Evolutionary conservation across 176 grass and related monocot species (phyloP), one percentile per base, ranked within the genome.

Genomic region (Carex kokanica): DNA sequence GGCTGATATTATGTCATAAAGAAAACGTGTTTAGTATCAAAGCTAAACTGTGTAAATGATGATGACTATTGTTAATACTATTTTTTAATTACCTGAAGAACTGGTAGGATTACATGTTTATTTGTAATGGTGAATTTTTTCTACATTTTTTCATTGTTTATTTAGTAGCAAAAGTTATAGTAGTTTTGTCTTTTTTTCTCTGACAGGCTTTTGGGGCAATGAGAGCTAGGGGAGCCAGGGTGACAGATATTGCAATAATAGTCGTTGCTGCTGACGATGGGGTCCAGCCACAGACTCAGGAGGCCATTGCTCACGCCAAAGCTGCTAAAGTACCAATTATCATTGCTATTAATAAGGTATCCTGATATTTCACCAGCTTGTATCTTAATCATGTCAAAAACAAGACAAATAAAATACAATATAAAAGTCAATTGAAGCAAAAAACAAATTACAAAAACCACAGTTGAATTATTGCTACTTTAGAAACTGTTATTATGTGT

Each of bases 251-350:
- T 15, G 87, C 86, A 83, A 91, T 98, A 68, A 90, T 98, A 85
- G 95, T 98, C 5, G 95, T 98, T 34, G 91, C 95, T 79, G 95
- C 86, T 84, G 95, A 95, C 89, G 95, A 98, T 88, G 95, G 95
- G 52, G 92, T 98, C 65, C 92, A 64, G 66, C 95, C 92, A 68
- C 95, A 98, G 83, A 98, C 95, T 84, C 91, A 86, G 52, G 95
- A 98, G 77, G 95, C 95, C 61, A 94, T 98, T 88, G 95, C 91
- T 45, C 92, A 98, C 93, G 95, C 95, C 60, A 98, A 94, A 87
- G 95, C 91, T 70, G 95, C 95, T 59, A 83, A 89, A 6, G 95
- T 98, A 61, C 95, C 95, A 70, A 94, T 98, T 91, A 86, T 98
- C 82, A 87, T 98, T 68, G 95, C 91, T 60, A 86, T 98, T 85